These are phyloP conservation scores for Fomitopsis schrenkii DNA, from an alignment of 1,284 basidiomycete species.

Conservation along the genomic window DNA sequence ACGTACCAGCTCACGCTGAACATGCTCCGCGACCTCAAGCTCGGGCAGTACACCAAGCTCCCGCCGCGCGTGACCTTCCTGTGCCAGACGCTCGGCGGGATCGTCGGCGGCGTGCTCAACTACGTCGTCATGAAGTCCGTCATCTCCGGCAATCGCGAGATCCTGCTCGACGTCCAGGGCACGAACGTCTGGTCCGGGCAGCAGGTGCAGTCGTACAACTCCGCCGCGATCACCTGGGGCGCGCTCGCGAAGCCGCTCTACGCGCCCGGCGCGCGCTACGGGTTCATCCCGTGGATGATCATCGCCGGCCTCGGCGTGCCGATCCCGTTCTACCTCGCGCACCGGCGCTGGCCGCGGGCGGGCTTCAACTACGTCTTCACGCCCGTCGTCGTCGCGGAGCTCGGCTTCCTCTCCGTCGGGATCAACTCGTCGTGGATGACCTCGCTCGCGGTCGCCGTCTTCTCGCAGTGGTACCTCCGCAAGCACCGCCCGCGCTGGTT, in stretches of 20 bases:
- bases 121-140: conserved; percentile 26
- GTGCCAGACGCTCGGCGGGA: conserved; percentile 46
- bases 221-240: background rate
- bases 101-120: conserved; percentile 34
- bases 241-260: background rate
- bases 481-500: conserved; percentile 1
- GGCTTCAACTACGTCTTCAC: background rate
- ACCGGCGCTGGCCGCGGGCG: background rate
- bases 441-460: background rate
- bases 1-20: conserved; percentile 25
- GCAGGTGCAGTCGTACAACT: conserved; percentile 37
- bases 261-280: background rate
- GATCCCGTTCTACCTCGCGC: background rate
- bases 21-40: conserved; percentile 39
- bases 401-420: background rate
- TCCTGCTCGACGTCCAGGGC: conserved; percentile 27
- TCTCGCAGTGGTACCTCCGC: background rate
- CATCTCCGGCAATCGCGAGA: conserved; percentile 20
- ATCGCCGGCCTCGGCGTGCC: background rate
- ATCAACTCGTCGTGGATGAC: conserved; percentile 1
- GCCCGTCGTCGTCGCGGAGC: background rate
- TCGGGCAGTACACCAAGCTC: conserved; percentile 49
- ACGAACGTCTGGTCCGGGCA: conserved; percentile 50
- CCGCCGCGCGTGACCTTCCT: conserved; percentile 32
- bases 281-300: background rate